Evolutionary conservation across 1,284 basidiomycete genomes (phyloP).

Genomic region (Athelia psychrophila): DNA sequence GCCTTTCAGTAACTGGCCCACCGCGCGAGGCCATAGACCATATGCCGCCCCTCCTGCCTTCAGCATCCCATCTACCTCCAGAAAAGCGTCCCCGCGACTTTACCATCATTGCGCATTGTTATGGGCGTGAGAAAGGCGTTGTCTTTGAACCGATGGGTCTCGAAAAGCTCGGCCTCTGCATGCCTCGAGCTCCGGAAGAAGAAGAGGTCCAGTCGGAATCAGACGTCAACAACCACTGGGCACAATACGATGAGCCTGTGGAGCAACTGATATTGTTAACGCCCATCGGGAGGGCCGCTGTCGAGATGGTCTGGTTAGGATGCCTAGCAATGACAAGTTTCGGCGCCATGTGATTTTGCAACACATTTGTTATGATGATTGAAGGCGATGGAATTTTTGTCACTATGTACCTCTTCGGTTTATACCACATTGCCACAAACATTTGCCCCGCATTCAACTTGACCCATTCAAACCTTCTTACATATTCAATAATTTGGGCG

Average conservation of each 20-base stretch:
- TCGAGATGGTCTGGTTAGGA: slow-evolving; percentile 82
- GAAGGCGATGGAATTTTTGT: too few relatives aligned
- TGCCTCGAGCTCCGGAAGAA: neutral
- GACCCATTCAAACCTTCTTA: too few relatives aligned
- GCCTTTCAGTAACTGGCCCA: slow-evolving; percentile 61
- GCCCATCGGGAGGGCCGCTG: slow-evolving; percentile 68
- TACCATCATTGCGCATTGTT: slow-evolving; percentile 60
- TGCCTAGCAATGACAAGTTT: slow-evolving; percentile 76
- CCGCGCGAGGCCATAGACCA: slow-evolving; percentile 45
- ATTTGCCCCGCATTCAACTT: too few relatives aligned
- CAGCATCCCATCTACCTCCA: slow-evolving; percentile 20
- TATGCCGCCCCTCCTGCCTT: slow-evolving; percentile 27
- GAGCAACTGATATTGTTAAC: slow-evolving; percentile 47
- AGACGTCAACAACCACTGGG: too few relatives aligned
- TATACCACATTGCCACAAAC: too few relatives aligned
- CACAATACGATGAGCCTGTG: slow-evolving; percentile 21
- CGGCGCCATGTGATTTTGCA: slow-evolving; percentile 10
- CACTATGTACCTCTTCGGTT: too few relatives aligned
- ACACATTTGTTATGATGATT: too few relatives aligned
- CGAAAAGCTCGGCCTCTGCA: slow-evolving; percentile 60
- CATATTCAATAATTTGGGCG: too few relatives aligned
- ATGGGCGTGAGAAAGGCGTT: slow-evolving; percentile 59
- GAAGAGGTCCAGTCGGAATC: neutral
- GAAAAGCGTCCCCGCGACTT: slow-evolving; percentile 21
- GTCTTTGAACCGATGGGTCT: slow-evolving; percentile 71